These are phyloP conservation scores for Auriscalpium vulgare DNA, from an alignment of 768 basidiomycete species.

Conservation along the genomic window DNA sequence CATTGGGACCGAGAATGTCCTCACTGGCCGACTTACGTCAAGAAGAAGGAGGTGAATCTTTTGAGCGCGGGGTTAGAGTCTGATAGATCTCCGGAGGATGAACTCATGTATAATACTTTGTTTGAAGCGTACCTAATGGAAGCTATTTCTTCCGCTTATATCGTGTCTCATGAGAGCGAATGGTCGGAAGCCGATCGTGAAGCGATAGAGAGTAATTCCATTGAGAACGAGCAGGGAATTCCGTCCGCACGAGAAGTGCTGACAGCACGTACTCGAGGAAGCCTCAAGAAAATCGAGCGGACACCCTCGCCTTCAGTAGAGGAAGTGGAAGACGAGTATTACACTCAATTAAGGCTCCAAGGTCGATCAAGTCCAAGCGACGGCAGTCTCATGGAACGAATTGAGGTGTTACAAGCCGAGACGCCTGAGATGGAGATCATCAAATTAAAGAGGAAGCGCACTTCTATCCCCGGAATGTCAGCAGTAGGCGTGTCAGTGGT, in stretches of 20 bases:
- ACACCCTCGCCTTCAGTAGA: background rate
- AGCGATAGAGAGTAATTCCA: too few species aligned
- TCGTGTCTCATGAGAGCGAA: background rate
- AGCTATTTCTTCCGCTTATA: background rate
- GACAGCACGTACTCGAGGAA: too few species aligned
- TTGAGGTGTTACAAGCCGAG: constrained; percentile 5
- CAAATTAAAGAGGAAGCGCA: background rate
- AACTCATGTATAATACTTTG: constrained; percentile 22
- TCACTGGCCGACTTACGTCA: constrained; percentile 15
- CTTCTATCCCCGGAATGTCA: background rate
- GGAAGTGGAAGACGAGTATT: background rate
- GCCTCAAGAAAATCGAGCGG: background rate
- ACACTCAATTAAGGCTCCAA: background rate
- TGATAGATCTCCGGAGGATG: constrained; percentile 22
- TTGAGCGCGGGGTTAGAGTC: background rate
- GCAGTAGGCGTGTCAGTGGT: background rate
- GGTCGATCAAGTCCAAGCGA: background rate
- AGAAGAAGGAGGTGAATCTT: constrained; percentile 14
- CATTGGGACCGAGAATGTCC: constrained; percentile 30
- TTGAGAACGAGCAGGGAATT: too few species aligned
- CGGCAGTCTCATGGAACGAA: background rate
- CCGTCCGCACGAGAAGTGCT: too few species aligned
- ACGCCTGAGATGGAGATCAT: constrained; percentile 17
- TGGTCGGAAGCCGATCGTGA: too few species aligned
- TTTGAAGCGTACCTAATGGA: background rate